A percentile compares a stretch with the other conserved stretches of the same genome.
These are phyloP conservation scores for Omphalea diandra DNA, from an alignment of 441 rosid species.

Conservation along the genomic window DNA sequence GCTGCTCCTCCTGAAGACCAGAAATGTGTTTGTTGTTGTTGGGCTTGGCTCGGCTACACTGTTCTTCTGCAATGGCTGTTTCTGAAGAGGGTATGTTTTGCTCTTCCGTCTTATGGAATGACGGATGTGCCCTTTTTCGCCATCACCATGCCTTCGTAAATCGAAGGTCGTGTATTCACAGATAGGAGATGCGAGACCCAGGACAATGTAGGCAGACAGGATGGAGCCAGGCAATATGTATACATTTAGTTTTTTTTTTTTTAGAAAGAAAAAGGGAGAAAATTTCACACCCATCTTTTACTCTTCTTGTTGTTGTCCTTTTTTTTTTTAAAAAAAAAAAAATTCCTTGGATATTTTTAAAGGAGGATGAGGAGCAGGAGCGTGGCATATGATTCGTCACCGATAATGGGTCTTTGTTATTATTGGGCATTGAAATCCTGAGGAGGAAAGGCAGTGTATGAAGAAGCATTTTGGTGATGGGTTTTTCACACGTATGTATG, in stretches of 20 bases:
- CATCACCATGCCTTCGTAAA: conserved; percentile 22
- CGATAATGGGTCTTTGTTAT: neutral
- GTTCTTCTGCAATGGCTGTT: conserved; percentile 24
- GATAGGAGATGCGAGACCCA: conserved; percentile 22
- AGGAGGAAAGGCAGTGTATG: conserved; percentile 6
- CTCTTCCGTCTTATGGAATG: conserved; percentile 23
- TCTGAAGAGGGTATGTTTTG: neutral
- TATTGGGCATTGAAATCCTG: conserved; percentile 15
- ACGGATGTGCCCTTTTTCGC: conserved; percentile 35
- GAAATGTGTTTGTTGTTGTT: conserved; percentile 1
- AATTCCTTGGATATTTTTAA: neutral
- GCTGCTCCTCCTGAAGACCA: neutral
- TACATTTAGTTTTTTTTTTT: too few species aligned
- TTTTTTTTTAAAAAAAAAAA: too few species aligned
- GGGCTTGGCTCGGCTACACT: conserved; percentile 17
- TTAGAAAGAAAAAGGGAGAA: neutral
- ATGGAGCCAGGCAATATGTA: conserved; percentile 67
- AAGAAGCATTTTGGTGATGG: conserved; percentile 19
- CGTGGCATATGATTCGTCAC: conserved; percentile 14
- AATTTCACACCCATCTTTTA: neutral
- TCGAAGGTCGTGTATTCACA: conserved; percentile 40
- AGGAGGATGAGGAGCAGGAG: conserved; percentile 14
- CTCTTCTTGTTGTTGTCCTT: neutral
- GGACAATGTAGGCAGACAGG: conserved; percentile 63
- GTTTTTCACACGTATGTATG: conserved; percentile 15